Conservation (phyloP, 352 stramenopile genomes). For the Phytophthora syringae region DNA sequence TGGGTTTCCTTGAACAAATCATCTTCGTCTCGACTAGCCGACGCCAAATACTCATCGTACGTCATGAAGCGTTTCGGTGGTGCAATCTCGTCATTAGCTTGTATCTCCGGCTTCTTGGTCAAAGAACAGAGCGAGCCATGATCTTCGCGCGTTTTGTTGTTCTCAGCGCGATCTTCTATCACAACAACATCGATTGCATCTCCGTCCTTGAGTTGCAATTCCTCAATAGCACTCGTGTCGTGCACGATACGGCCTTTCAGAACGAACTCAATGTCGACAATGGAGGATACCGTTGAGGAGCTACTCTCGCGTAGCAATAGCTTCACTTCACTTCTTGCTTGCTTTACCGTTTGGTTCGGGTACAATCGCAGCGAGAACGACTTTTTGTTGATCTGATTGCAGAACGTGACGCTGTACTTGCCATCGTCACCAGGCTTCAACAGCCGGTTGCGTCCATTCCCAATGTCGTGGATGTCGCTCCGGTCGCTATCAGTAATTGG, state of each 20-base stretch:
- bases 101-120: conserved; percentile 41
- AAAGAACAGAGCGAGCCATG: conserved; percentile 30
- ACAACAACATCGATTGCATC: conserved; percentile 75
- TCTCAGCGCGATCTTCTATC: conserved; percentile 55
- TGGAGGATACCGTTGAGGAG: conserved; percentile 29
- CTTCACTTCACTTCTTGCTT: conserved; percentile 66
- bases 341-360: conserved; percentile 57
- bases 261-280: conserved; percentile 69
- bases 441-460: conserved; percentile 29
- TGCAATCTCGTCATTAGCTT: conserved; percentile 27
- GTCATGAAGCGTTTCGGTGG: conserved; percentile 75
- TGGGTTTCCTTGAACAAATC: conserved; percentile 44
- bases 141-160: conserved; percentile 40
- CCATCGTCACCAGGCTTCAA: conserved; percentile 60
- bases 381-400: conserved; percentile 75
- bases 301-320: conserved; percentile 58
- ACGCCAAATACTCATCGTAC: conserved; percentile 82
- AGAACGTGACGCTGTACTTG: conserved; percentile 67
- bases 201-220: conserved; percentile 66
- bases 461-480: conserved; percentile 32
- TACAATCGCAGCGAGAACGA: conserved; percentile 65
- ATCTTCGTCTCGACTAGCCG: conserved; percentile 62
- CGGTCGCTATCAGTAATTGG: conserved; percentile 60
- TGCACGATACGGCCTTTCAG: conserved; percentile 67
- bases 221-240: conserved; percentile 48